Evolutionary conservation across 2,329 filamentous ascomycete genomes (phyloP).

Genomic region (Fusarium algeriense): DNA sequence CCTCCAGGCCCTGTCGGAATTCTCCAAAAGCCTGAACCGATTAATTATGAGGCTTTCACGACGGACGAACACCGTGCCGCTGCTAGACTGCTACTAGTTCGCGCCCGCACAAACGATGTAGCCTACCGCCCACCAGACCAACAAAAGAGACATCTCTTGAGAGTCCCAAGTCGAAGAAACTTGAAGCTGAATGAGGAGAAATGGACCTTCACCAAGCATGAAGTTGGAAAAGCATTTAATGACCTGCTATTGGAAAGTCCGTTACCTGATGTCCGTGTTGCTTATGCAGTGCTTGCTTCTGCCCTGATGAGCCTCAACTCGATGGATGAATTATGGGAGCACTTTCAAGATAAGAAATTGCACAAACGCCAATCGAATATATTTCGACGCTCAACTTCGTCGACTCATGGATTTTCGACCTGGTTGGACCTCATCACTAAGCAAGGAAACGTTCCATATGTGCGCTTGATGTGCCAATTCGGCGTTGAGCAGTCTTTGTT

Average conservation of each 20-base stretch:
- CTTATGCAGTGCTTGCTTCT: conserved; percentile 12
- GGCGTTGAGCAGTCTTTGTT: background rate
- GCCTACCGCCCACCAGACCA: background rate
- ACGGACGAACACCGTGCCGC: background rate
- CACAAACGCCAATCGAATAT: conserved; percentile 12
- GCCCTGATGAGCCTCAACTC: background rate
- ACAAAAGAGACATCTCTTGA: conserved; percentile 13
- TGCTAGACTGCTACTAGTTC: conserved; percentile 8
- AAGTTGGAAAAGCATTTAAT: conserved; percentile 19
- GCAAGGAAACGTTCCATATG: background rate
- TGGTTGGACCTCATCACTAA: background rate
- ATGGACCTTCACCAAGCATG: conserved; percentile 28
- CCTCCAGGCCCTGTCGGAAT: background rate
- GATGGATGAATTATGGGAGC: conserved; percentile 25
- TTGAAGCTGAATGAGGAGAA: background rate
- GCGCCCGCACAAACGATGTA: background rate
- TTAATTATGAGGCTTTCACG: background rate
- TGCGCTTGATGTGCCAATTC: background rate
- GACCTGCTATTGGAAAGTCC: background rate
- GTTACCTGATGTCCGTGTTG: conserved; percentile 14
- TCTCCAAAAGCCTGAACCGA: background rate
- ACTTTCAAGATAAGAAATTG: conserved; percentile 11
- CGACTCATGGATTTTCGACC: background rate
- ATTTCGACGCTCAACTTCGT: background rate
- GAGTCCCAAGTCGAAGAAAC: conserved; percentile 1